Evolutionary conservation across 2,329 filamentous ascomycete species (phyloP).

Genomic region (Ophiostoma ips): DNA sequence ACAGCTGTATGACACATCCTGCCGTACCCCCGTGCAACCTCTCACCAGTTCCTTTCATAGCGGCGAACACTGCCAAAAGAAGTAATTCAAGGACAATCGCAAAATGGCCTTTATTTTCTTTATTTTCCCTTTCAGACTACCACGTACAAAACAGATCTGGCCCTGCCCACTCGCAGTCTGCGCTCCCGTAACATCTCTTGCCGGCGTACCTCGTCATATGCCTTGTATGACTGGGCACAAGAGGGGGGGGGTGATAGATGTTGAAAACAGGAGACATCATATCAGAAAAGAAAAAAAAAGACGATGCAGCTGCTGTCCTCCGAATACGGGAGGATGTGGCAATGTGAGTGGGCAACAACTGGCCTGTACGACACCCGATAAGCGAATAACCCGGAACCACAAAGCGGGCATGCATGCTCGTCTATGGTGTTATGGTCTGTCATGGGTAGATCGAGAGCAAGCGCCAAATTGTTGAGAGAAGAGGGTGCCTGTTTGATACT

Average conservation of each 20-base stretch:
- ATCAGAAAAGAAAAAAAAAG: background rate
- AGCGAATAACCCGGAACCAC: conserved; percentile 8
- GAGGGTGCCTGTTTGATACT: too few species aligned
- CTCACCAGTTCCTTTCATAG: conserved; percentile 2
- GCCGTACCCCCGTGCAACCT: conserved; percentile 6
- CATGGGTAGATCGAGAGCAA: too few species aligned
- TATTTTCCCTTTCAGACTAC: too few species aligned
- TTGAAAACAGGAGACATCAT: background rate
- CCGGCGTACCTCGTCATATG: background rate
- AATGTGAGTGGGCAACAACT: conserved; percentile 1
- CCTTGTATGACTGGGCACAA: background rate
- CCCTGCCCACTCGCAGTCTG: too few species aligned
- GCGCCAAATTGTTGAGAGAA: too few species aligned
- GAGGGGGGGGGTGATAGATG: too few species aligned
- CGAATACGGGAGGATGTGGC: conserved; percentile 8
- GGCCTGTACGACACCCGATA: conserved; percentile 8
- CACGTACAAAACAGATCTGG: too few species aligned
- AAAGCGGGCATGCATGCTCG: background rate
- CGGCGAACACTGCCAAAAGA: too few species aligned
- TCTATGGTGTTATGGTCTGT: background rate
- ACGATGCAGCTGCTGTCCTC: background rate
- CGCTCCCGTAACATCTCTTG: too few species aligned
- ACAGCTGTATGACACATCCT: conserved; percentile 1
- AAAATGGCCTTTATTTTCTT: background rate
- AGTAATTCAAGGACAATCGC: too few species aligned